Evolutionary conservation across 75 land plant genomes (phyloP).

Genomic region (Chamaecyparis obtusa): DNA sequence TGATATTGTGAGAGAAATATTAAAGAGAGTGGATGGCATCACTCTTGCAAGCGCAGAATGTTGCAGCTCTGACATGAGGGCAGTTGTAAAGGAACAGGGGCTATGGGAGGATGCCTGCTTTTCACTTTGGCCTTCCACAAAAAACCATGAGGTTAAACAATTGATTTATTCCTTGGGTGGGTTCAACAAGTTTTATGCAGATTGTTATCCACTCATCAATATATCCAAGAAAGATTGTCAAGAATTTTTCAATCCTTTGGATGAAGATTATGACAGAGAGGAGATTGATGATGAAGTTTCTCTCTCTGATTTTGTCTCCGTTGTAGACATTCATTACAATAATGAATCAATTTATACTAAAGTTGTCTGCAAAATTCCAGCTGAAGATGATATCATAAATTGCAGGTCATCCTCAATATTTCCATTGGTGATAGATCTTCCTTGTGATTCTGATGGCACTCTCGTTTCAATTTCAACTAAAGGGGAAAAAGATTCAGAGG

Average conservation of each 20-base stretch:
- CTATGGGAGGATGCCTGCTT: constrained; percentile 46
- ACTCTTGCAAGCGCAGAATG: constrained; percentile 75
- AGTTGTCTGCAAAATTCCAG: background rate
- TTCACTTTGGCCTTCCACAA: too few relatives aligned
- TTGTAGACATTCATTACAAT: background rate
- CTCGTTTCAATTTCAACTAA: background rate
- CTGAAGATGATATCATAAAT: background rate
- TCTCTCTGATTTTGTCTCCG: constrained; percentile 7
- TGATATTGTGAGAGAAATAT: constrained; percentile 19
- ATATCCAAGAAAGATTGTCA: background rate
- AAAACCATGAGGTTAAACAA: constrained; percentile 37
- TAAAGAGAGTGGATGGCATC: background rate
- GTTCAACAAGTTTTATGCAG: constrained; percentile 25
- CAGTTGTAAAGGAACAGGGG: constrained; percentile 46
- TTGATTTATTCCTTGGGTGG: constrained; percentile 65
- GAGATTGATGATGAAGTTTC: background rate
- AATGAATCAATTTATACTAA: background rate
- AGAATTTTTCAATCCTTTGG: background rate
- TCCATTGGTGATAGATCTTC: background rate
- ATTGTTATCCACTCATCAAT: too few relatives aligned
- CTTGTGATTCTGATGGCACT: too few relatives aligned
- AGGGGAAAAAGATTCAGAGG: background rate
- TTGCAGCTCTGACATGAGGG: constrained; percentile 41
- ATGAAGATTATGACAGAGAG: background rate
- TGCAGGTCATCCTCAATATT: background rate